Conservation (phyloP, 129 eudicot genomes). For the Flaveria brownii region DNA sequence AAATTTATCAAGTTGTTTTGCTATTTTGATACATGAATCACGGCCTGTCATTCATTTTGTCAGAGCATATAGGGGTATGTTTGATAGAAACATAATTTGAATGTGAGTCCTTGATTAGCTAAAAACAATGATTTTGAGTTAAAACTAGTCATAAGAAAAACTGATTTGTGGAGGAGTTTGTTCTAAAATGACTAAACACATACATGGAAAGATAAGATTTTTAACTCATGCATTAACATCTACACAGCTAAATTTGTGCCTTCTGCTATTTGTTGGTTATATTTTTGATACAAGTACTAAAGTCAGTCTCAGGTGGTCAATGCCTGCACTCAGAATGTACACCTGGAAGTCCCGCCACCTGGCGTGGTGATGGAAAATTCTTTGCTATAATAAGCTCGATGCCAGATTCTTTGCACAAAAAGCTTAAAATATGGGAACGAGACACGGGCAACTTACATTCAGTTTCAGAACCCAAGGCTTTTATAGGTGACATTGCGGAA, state of each 20-base stretch:
- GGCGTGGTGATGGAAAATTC: slow-evolving; percentile 97
- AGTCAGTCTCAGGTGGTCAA: slow-evolving; percentile 50
- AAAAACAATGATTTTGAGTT: not conserved
- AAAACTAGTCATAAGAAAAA: not conserved
- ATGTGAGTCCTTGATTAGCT: not conserved
- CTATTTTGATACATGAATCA: slow-evolving; percentile 1
- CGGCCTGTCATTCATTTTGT: not conserved
- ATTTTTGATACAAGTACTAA: slow-evolving; percentile 26
- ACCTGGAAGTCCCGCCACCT: slow-evolving; percentile 54
- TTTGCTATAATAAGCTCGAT: slow-evolving; percentile 67
- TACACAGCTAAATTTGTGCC: not conserved
- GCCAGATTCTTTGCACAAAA: slow-evolving; percentile 47
- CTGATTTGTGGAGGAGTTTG: not conserved
- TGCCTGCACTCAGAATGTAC: slow-evolving; percentile 30
- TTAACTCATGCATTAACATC: not conserved
- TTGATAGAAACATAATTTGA: not conserved
- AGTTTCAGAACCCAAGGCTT: slow-evolving; percentile 67
- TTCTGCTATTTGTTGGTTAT: slow-evolving; percentile 17
- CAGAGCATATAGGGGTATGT: not conserved
- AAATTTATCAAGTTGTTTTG: not conserved
- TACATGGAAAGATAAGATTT: not conserved
- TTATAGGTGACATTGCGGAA: slow-evolving; percentile 63
- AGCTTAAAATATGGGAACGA: slow-evolving; percentile 93
- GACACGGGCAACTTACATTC: slow-evolving; percentile 82
- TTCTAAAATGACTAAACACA: not conserved